Base-by-base conservation (phyloP, 2,329 filamentous ascomycete species). In the Ophiostoma perfectum region DNA sequence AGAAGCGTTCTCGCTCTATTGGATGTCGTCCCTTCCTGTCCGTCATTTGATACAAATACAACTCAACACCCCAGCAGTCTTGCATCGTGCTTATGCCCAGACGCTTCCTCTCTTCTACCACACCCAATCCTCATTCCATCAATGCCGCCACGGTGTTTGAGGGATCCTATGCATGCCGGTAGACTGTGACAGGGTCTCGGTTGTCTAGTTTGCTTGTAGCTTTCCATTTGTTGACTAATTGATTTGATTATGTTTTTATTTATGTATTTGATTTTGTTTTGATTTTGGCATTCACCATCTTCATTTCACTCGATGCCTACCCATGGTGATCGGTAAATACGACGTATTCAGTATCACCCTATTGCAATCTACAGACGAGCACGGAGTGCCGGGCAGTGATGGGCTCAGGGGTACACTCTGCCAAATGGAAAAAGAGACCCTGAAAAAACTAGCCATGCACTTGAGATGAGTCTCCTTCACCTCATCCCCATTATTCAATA, bases 21-120 rank as follows among this genome's bases (percentile, higher is more conserved):
- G 55, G 27, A 9, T 38, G 55, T 38, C 27, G 55, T 60, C 55
- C 38, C 55, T 60, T 60, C 55, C 38, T 60, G 49, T 55, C 49
- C 18, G 49, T 55, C 49, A 27, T 49, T 55, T 55, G 55, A 38
- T 60, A 38, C 55, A 60, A 7, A 55, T 27, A 27, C n/a, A 8
- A 16, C 18, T 55, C 18, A 36, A 27, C 49, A 11, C 18, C 42
- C 11, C 42, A 12, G 42, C 42, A 44, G 42, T 44, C 7, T 44
- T 3, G 42, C 27, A 27, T 27, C 27, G 27, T 27, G 27, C 27
- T 27, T 27, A 27, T 49, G 2, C 16, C 14, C 47, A 49, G 6
- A 49, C 47, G 47, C 47, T 49, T n/a, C 47, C 47, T n/a, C 8
- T 16, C 6, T n/a, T 55, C 49, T 55, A 27, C 27, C 49, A 55